Percentiles rank a stretch among this genome's conserved stretches.
phyloP scores from a whole-genome alignment of 495 filamentous ascomycete species.

The Darksidea phi region DNA sequence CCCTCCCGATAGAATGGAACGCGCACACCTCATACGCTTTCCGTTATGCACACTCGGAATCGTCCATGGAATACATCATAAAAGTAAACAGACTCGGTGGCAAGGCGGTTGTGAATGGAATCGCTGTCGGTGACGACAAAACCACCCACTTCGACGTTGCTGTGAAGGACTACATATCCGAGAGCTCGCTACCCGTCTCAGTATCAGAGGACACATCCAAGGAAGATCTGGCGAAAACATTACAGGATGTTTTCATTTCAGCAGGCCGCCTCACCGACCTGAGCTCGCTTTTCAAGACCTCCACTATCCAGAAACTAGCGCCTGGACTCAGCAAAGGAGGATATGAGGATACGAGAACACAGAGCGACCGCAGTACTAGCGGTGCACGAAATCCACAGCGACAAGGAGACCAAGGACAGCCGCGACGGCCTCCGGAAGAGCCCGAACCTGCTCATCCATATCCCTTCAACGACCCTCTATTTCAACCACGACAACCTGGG shows the following conservation, averaged over 20 bases:
- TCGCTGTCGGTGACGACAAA: slow-evolving; percentile 76
- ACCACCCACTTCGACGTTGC: slow-evolving; percentile 74
- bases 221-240: slow-evolving; percentile 42
- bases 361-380: neutral
- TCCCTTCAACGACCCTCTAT: slow-evolving; percentile 68
- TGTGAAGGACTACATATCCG: slow-evolving; percentile 72
- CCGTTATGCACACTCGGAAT: slow-evolving; percentile 87
- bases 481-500: slow-evolving; percentile 60
- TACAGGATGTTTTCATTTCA: slow-evolving; percentile 74
- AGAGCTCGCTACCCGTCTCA: slow-evolving; percentile 56
- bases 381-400: slow-evolving; percentile 16
- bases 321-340: slow-evolving; percentile 73
- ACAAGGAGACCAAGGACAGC: slow-evolving; percentile 39
- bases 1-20: slow-evolving; percentile 81
- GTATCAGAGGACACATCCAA: slow-evolving; percentile 29
- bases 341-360: slow-evolving; percentile 56
- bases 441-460: slow-evolving; percentile 62
- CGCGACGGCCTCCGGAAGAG: slow-evolving; percentile 49
- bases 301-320: slow-evolving; percentile 76
- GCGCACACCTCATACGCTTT: slow-evolving; percentile 67
- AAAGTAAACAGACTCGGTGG: slow-evolving; percentile 77
- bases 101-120: slow-evolving; percentile 77
- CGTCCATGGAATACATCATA: slow-evolving; percentile 78
- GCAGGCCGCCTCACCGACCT: slow-evolving; percentile 64
- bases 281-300: slow-evolving; percentile 64